Base-by-base conservation (phyloP, 495 filamentous ascomycete genomes). In the Penicillium egyptiacum region DNA sequence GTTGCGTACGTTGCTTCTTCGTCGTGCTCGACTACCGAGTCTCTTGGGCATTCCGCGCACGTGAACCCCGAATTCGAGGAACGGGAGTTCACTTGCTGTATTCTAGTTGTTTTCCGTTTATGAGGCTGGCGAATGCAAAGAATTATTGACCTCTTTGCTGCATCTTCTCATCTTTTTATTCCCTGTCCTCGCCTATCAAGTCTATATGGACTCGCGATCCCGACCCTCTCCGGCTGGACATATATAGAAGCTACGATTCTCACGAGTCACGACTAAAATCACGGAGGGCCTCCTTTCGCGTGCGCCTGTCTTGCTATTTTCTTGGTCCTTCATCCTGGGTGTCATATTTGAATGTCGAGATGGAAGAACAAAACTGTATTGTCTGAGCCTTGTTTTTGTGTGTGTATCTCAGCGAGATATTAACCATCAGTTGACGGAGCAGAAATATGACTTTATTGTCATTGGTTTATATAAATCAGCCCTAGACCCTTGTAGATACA, bases 181-280 rank as follows among this genome's bases (percentile, higher is more conserved):
- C 9, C 4, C n/a, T 55, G 4, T 50, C 16, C 30, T 53, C 53
- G 37, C 41, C 50, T 19, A 64, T 56, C 50, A 49, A 62, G 53
- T 55, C 62, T 63, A 52, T 63, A 62, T 45, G 48, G 59, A 65
- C 54, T 59, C 49, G 53, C 33, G 45, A n/a, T 26, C 28, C 54
- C 44, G 42, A 46, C 23, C 22, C 6, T 43, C 30, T 35, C 6
- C 23, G 44, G 62, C 47, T 46, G 53, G 60, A 59, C 53, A 66
- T 66, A 64, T 52, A 67, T 64, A 66, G 63, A 66, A 64, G 63
- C 54, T 58, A 66, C 59, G 66, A 69, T 60, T 64, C 43, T 58
- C 54, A 69, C 55, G 66, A 69, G 63, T 59, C 61, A 69, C 33
- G 66, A 69, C 50, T 49, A 66, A 59, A 66, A 53, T 60, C 56